Conservation (phyloP, 768 basidiomycete genomes). For the Trametes villosa region DNA sequence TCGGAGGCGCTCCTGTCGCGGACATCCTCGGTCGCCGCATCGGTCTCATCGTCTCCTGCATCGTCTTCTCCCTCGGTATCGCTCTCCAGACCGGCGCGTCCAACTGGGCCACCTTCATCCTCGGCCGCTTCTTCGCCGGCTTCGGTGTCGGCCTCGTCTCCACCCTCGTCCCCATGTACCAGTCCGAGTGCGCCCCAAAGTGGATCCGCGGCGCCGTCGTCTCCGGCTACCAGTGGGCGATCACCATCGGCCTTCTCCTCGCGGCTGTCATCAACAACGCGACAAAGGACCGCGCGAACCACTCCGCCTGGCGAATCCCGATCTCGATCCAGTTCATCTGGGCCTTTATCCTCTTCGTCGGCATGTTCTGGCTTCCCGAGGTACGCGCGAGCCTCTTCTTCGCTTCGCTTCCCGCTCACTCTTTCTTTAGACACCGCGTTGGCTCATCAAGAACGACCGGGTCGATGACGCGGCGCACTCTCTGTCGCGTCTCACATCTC, state of each 20-base stretch:
- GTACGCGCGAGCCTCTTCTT: conserved; percentile 10
- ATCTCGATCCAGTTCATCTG: conserved; percentile 77
- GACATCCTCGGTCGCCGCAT: conserved; percentile 53
- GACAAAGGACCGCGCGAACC: conserved; percentile 54
- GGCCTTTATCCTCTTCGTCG: conserved; percentile 66
- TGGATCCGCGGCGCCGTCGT: conserved; percentile 44
- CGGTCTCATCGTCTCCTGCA: conserved; percentile 47
- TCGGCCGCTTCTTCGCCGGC: conserved; percentile 77
- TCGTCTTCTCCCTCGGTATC: conserved; percentile 63
- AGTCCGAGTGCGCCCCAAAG: conserved; percentile 63
- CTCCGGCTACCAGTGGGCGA: conserved; percentile 50
- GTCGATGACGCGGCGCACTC: conserved; percentile 58
- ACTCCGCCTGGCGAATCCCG: conserved; percentile 67
- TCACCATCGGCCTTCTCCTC: conserved; percentile 73
- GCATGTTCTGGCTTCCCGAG: conserved; percentile 74
- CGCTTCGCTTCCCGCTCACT: neutral
- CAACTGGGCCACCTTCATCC: conserved; percentile 56
- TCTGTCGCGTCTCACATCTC: conserved; percentile 62
- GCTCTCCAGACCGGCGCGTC: conserved; percentile 62
- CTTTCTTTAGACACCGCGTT: conserved; percentile 63
- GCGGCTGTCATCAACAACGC: conserved; percentile 67
- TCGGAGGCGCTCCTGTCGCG: conserved; percentile 53
- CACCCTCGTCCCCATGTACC: conserved; percentile 58
- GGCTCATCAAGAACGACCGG: conserved; percentile 67
- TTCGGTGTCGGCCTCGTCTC: conserved; percentile 79